Conservation (phyloP, 1,139 yeast genomes). For the Saccharomyces hybrid region DNA sequence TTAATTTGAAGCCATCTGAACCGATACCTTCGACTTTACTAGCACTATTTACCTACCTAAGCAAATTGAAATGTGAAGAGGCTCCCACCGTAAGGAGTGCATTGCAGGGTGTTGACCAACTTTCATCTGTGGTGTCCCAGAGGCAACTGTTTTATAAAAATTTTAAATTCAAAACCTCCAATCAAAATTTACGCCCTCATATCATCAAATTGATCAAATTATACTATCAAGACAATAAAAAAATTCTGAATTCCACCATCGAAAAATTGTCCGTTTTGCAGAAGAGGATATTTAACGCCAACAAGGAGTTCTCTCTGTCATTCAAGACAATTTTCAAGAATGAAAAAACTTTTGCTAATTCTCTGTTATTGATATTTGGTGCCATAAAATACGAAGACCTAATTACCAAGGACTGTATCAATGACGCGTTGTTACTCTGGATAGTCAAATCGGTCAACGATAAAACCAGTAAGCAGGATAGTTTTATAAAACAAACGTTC, state of each 20-base stretch:
- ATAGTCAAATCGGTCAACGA: constrained; percentile 50
- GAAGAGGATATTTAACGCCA: constrained; percentile 39
- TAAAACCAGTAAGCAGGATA: constrained; percentile 29
- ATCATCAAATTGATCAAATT: constrained; percentile 32
- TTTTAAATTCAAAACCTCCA: constrained; percentile 11
- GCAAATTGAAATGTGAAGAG: constrained; percentile 25
- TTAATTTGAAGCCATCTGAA: constrained; percentile 3
- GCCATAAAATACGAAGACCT: constrained; percentile 49
- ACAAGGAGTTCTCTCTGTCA: constrained; percentile 38
- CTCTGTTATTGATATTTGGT: constrained; percentile 51
- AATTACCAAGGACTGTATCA: constrained; percentile 41
- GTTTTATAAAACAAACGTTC: constrained; percentile 45
- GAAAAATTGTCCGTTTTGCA: constrained; percentile 46
- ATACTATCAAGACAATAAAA: constrained; percentile 42
- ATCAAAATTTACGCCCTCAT: constrained; percentile 7
- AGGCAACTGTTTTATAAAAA: constrained; percentile 33
- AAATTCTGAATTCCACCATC: constrained; percentile 39
- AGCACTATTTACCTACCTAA: constrained; percentile 28
- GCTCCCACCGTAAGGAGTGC: constrained; percentile 26
- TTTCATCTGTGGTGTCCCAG: constrained; percentile 45
- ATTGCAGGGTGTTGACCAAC: constrained; percentile 37
- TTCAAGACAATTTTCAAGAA: constrained; percentile 51
- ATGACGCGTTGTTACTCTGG: constrained; percentile 59
- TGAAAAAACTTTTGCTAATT: constrained; percentile 49
- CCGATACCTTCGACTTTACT: constrained; percentile 28